Conservation (phyloP, 164 flowering plant species). For the Cinnamomum micranthum region DNA sequence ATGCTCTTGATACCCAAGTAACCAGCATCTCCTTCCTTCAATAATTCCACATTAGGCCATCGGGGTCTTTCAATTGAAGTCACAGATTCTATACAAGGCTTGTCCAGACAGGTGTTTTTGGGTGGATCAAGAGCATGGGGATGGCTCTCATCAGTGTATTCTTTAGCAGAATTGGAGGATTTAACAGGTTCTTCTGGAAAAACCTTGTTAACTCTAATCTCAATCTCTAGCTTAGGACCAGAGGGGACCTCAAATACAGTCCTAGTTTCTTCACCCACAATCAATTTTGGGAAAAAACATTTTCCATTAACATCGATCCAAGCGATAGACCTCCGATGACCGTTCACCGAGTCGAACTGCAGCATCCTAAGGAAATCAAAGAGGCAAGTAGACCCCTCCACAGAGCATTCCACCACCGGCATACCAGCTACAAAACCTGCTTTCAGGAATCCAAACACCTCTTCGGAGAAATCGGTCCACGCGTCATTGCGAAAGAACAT, state of each 20-base stretch:
- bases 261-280: neutral
- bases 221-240: conserved; percentile 23
- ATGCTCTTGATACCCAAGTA: conserved; percentile 17
- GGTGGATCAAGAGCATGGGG: neutral
- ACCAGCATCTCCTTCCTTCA: conserved; percentile 26
- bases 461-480: conserved; percentile 12
- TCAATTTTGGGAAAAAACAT: conserved; percentile 17
- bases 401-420: neutral
- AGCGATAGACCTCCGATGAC: conserved; percentile 12
- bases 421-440: conserved; percentile 9
- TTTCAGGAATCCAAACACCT: conserved; percentile 2
- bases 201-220: conserved; percentile 5
- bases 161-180: conserved; percentile 8
- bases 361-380: conserved; percentile 18
- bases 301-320: conserved; percentile 19
- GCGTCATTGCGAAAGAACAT: conserved; percentile 3
- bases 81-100: neutral
- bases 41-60: conserved; percentile 29
- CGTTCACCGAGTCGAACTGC: conserved; percentile 8
- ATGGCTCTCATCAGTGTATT: conserved; percentile 18
- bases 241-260: neutral
- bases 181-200: neutral
- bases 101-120: conserved; percentile 13
- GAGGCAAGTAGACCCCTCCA: conserved; percentile 12
- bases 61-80: conserved; percentile 2